phyloP scores from a whole-genome alignment of 2,329 filamentous ascomycete genomes.

The Conoideocrella luteorostrata region DNA sequence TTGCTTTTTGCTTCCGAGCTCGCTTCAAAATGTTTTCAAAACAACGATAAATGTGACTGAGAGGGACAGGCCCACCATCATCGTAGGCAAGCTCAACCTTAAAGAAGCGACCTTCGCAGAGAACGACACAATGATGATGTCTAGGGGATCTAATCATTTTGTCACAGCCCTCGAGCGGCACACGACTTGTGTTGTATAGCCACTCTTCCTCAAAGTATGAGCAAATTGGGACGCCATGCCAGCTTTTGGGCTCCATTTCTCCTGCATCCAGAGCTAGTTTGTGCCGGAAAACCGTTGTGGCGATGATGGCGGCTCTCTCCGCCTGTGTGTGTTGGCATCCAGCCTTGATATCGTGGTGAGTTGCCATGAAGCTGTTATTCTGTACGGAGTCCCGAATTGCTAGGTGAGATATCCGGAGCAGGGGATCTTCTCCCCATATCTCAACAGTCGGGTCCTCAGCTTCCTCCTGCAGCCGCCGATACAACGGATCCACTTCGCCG shows the following conservation, averaged over 20 bases:
- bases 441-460: no score
- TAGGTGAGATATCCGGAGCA: no score
- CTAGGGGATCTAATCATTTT: background rate
- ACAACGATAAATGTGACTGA: background rate
- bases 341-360: background rate
- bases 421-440: no score
- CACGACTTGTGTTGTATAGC: background rate
- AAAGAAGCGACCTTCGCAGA: background rate
- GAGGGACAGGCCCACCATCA: background rate
- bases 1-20: background rate
- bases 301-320: background rate
- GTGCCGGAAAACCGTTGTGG: background rate
- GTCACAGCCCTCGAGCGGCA: background rate
- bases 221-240: background rate
- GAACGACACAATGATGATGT: background rate
- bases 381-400: no score
- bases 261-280: background rate
- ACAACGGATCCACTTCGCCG: no score
- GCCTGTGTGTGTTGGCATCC: background rate
- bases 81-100: background rate
- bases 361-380: background rate
- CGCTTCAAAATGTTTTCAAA: background rate
- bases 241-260: background rate
- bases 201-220: background rate
- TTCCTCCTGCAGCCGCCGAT: no score